phyloP scores from a whole-genome alignment of 148 eudicot species.

The Oxyria digyna region DNA sequence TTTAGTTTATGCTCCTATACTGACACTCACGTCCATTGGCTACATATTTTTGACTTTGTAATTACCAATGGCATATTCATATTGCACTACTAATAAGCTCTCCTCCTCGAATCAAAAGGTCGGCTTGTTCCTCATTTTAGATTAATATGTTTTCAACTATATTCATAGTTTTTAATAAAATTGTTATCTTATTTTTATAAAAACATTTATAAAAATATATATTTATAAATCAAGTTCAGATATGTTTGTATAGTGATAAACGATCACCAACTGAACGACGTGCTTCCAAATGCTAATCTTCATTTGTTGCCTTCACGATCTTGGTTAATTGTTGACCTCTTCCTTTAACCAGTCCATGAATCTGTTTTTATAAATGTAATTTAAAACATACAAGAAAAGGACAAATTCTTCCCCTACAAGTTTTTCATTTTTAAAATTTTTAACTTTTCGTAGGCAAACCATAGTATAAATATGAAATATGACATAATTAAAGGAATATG shows the following conservation, averaged over 20 bases:
- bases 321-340: not conserved
- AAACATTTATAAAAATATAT: not conserved
- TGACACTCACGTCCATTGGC: slow-evolving; percentile 7
- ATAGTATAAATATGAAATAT: not conserved
- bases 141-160: not conserved
- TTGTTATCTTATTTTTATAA: not conserved
- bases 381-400: not conserved
- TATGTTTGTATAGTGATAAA: not conserved
- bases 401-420: not conserved
- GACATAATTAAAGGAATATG: not conserved
- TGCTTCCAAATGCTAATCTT: slow-evolving; percentile 1
- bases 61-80: not conserved
- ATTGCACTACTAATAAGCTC: too few relatives aligned
- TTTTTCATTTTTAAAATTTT: too few relatives aligned
- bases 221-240: not conserved
- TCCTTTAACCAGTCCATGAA: not conserved
- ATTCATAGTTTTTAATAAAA: not conserved
- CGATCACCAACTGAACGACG: not conserved
- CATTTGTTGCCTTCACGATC: slow-evolving; percentile 7
- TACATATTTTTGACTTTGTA: not conserved
- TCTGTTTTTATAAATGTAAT: not conserved
- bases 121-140: not conserved
- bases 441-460: not conserved
- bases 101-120: not conserved
- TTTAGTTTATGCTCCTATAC: slow-evolving; percentile 5